Percentiles rank a stretch among this genome's conserved stretches.
phyloP scores from a whole-genome alignment of 2,329 filamentous ascomycete genomes.

The Fusarium tricinctum region DNA sequence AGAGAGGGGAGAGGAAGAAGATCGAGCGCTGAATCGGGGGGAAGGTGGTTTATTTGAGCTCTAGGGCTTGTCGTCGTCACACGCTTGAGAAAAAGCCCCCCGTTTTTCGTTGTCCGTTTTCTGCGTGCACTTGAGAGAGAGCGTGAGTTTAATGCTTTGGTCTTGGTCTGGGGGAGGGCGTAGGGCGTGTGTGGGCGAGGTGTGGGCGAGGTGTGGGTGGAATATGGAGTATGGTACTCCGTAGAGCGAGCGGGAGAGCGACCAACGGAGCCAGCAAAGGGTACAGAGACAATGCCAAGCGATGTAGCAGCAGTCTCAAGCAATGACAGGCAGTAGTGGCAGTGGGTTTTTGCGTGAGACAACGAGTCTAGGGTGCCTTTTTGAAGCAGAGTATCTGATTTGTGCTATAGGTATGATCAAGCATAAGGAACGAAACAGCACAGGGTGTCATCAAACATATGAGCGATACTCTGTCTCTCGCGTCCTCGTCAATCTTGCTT shows the following conservation, averaged over 20 bases:
- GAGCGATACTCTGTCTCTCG: not conserved
- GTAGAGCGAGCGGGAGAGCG: conserved; percentile 10
- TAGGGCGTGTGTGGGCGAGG: conserved; percentile 20
- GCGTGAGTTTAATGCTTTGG: conserved; percentile 10
- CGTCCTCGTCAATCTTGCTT: conserved; percentile 2
- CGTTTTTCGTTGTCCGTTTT: conserved; percentile 19
- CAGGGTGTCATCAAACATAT: not conserved
- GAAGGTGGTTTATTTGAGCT: conserved; percentile 31
- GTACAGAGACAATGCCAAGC: conserved; percentile 4
- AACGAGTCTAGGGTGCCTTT: conserved; percentile 22
- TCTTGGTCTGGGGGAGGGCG: conserved; percentile 14
- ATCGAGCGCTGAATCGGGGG: conserved; percentile 21
- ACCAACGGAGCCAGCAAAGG: conserved; percentile 4
- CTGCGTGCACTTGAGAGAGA: conserved; percentile 13
- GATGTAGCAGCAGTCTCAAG: not conserved
- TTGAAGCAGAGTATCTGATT: conserved; percentile 1
- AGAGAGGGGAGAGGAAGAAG: conserved; percentile 22
- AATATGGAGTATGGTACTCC: conserved; percentile 4
- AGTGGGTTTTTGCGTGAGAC: conserved; percentile 16
- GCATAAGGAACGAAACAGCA: not conserved
- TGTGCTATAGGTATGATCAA: conserved; percentile 4
- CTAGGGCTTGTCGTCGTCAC: conserved; percentile 29
- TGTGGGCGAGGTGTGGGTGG: conserved; percentile 5
- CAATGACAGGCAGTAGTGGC: conserved; percentile 3
- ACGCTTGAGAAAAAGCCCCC: conserved; percentile 8